Evolutionary conservation across 805 yeast genomes (phyloP).

Genomic region (Wickerhamomyces xylosicus): DNA sequence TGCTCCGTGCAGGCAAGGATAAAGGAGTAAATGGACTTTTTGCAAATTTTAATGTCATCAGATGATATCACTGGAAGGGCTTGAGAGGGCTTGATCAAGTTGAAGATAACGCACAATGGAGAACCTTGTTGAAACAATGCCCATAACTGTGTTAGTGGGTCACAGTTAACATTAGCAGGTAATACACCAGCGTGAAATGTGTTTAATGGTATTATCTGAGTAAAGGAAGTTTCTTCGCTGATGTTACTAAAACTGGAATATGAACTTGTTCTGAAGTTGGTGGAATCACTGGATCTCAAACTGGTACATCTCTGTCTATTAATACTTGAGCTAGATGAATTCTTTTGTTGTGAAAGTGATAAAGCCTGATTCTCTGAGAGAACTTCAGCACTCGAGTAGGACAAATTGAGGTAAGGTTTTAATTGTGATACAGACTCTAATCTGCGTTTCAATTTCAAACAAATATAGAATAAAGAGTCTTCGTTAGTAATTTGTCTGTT

Average conservation of each 20-base stretch:
- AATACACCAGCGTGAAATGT: slow-evolving; percentile 71
- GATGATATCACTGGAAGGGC: slow-evolving; percentile 58
- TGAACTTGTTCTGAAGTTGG: slow-evolving; percentile 24
- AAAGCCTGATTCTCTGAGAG: slow-evolving; percentile 65
- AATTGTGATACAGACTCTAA: slow-evolving; percentile 55
- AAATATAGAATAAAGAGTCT: slow-evolving; percentile 64
- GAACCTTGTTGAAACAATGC: slow-evolving; percentile 86
- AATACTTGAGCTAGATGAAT: slow-evolving; percentile 14
- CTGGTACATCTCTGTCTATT: slow-evolving; percentile 2
- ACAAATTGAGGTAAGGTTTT: slow-evolving; percentile 55
- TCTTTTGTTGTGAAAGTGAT: slow-evolving; percentile 24
- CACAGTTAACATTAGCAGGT: slow-evolving; percentile 67
- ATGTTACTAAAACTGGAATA: slow-evolving; percentile 23
- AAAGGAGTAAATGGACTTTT: slow-evolving; percentile 84
- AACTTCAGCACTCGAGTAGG: slow-evolving; percentile 56
- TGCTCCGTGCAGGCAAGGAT: slow-evolving; percentile 75
- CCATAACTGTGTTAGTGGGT: slow-evolving; percentile 89
- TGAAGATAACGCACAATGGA: slow-evolving; percentile 79
- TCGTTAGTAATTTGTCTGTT: slow-evolving; percentile 50
- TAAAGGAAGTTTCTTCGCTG: slow-evolving; percentile 23
- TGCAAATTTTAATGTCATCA: slow-evolving; percentile 77
- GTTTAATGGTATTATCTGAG: slow-evolving; percentile 19
- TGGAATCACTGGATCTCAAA: slow-evolving; percentile 3
- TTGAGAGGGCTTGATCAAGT: slow-evolving; percentile 50
- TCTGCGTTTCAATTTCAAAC: slow-evolving; percentile 43